A percentile compares a stretch with the other conserved stretches of the same genome.
These are phyloP conservation scores for Liriodendron chinense DNA, from an alignment of 164 flowering plant species.

Conservation along the genomic window DNA sequence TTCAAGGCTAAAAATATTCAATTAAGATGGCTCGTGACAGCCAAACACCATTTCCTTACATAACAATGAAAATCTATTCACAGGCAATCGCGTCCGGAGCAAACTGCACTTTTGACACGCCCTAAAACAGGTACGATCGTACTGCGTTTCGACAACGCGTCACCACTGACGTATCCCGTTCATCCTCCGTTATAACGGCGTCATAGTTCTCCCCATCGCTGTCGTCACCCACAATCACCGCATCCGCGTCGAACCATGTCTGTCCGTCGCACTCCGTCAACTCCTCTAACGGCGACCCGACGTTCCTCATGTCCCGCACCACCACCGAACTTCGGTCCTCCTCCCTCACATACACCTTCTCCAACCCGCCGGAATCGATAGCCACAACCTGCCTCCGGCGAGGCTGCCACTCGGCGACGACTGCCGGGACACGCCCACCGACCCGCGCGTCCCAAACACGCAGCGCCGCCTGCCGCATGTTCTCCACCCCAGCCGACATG, in stretches of 20 bases:
- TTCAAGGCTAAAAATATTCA: neutral
- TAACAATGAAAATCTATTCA: neutral
- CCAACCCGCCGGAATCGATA: conserved; percentile 10
- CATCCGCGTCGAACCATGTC: conserved; percentile 68
- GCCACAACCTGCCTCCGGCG: conserved; percentile 20
- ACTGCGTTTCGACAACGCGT: conserved; percentile 22
- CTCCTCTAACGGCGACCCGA: conserved; percentile 28
- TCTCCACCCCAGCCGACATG: conserved; percentile 32
- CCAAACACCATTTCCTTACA: neutral
- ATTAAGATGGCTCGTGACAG: neutral
- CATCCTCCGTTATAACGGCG: neutral
- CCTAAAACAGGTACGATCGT: conserved; percentile 12
- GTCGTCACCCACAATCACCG: conserved; percentile 35
- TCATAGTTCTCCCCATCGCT: conserved; percentile 12
- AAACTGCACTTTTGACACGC: neutral
- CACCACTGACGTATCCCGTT: conserved; percentile 17
- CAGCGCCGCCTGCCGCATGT: conserved; percentile 17
- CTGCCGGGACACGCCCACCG: conserved; percentile 35
- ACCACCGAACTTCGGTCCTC: conserved; percentile 6
- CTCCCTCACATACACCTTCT: conserved; percentile 17
- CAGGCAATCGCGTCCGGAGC: neutral
- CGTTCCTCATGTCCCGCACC: conserved; percentile 27
- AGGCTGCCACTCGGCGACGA: conserved; percentile 48
- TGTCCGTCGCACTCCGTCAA: conserved; percentile 35
- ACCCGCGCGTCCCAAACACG: conserved; percentile 57